phyloP scores from a whole-genome alignment of 352 stramenopile species.

The Globisporangium splendens region DNA sequence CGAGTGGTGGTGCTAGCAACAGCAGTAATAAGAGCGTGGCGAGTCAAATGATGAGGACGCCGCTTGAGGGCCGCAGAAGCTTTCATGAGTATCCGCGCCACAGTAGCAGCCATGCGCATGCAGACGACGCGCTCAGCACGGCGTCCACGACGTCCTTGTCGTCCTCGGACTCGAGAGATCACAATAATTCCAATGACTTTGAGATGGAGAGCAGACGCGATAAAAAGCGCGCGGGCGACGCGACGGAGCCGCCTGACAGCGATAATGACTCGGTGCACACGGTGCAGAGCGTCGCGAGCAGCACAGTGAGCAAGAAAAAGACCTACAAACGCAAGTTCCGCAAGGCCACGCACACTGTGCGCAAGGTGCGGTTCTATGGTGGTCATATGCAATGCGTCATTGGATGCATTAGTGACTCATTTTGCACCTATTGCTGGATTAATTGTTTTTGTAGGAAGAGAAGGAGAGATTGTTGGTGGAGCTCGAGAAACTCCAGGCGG shows the following conservation, averaged over 20 bases:
- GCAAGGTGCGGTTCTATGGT: constrained; percentile 1
- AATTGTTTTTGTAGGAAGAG: constrained; percentile 24
- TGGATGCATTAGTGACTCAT: too few relatives aligned
- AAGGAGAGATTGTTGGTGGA: constrained; percentile 27
- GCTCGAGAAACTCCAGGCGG: constrained; percentile 25
- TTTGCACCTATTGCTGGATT: too few relatives aligned
- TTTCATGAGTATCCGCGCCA: neutral
- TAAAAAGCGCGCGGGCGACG: neutral
- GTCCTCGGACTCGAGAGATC: neutral
- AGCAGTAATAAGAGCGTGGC: too few relatives aligned
- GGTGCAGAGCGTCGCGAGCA: neutral
- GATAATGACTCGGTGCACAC: constrained; percentile 8
- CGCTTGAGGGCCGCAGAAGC: too few relatives aligned
- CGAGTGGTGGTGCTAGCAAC: neutral
- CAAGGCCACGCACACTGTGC: constrained; percentile 16
- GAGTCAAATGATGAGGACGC: too few relatives aligned
- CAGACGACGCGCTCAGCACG: neutral
- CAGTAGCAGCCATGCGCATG: neutral
- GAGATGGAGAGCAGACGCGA: neutral
- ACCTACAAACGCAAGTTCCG: constrained; percentile 12
- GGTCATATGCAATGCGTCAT: neutral
- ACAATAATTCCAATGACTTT: neutral
- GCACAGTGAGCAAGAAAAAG: constrained; percentile 1
- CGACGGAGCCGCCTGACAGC: neutral
- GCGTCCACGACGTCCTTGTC: neutral